Base-by-base conservation (phyloP, 352 stramenopile genomes). In the Phytophthora ramorum region DNA sequence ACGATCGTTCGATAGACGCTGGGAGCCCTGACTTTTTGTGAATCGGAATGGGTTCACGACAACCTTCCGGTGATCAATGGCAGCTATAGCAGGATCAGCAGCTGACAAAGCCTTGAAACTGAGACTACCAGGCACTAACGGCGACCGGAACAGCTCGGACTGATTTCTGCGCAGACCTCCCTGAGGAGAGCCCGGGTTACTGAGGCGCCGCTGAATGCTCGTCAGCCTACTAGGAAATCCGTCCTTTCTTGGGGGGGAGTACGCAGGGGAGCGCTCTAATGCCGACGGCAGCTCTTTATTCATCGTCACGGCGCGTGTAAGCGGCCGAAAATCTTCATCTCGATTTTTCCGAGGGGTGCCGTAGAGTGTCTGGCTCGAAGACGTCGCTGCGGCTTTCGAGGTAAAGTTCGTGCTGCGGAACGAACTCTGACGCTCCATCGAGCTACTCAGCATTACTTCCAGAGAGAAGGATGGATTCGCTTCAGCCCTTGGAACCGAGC, bases 1-100 rank as follows among this genome's bases (percentile, higher is more conserved):
- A 32, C 96, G 83, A 78, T 99, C 98, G 19, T 65, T 89, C 14
- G 82, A 92, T 28, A 92, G 55, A 44, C 47, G 58, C 13, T 81
- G 66, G 4, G 69, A 49, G 49, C 63, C 19, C 44, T 75, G 60
- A 68, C 69, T 48, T 79, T 58, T 80, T 7, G 68, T 77, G 46
- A 82, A 89, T 16, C 58, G 78, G 40, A 91, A 91, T 0, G 79
- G 79, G 44, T 89, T 87, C 10, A 83, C 44, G 10, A 46, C 41
- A 30, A 43, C 24, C 34, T 70, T 75, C 3, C 54, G 49, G 6
- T 35, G 35, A 22, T 75, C 56, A 40, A 54, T 46, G 1, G 44
- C 35, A 19, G 38, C 3, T 16, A 50, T 24, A n/a, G 43, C 44
- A 9, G 58, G 19, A 43, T 71, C 51, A 19, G 59, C 65, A 50